These are phyloP conservation scores for Carnegiea gigantea DNA, from an alignment of 179 eudicot species.

Conservation along the genomic window DNA sequence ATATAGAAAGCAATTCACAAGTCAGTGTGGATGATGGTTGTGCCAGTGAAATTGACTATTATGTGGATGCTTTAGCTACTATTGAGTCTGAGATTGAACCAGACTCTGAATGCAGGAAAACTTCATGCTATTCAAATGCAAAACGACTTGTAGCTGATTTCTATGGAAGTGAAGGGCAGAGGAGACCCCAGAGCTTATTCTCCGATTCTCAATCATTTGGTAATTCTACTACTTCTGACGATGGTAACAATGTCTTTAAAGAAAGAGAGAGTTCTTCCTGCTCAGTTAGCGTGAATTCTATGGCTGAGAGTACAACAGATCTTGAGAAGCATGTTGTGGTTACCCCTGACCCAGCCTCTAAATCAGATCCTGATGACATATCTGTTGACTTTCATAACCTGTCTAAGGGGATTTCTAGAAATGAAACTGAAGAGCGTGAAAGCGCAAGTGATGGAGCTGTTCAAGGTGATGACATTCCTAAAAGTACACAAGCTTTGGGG, in stretches of 20 bases:
- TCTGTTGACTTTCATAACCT: conserved; percentile 28
- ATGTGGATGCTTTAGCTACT: conserved; percentile 76
- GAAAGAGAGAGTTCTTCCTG: conserved; percentile 43
- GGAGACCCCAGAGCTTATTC: conserved; percentile 33
- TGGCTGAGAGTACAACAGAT: conserved; percentile 41
- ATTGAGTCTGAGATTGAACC: conserved; percentile 83
- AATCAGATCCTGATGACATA: conserved; percentile 30
- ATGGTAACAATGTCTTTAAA: conserved; percentile 42
- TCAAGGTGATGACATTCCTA: conserved; percentile 15
- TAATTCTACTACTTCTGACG: conserved; percentile 58
- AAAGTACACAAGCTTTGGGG: conserved; percentile 18
- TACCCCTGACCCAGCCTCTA: conserved; percentile 29
- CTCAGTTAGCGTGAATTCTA: conserved; percentile 47
- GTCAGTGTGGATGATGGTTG: conserved; percentile 36
- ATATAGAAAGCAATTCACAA: conserved; percentile 44
- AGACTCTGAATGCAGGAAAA: conserved; percentile 53
- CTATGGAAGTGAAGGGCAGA: conserved; percentile 52
- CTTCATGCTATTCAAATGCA: conserved; percentile 25
- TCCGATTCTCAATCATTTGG: conserved; percentile 66
- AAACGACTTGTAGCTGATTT: conserved; percentile 37
- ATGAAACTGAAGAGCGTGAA: conserved; percentile 30
- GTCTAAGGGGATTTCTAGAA: conserved; percentile 31
- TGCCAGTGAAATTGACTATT: conserved; percentile 78
- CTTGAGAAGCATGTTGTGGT: conserved; percentile 27
- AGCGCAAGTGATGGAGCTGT: background rate